A percentile compares a stretch with the other conserved stretches of the same genome.
These are phyloP conservation scores for Candida verbasci DNA, from an alignment of 805 yeast species.

Conservation along the genomic window DNA sequence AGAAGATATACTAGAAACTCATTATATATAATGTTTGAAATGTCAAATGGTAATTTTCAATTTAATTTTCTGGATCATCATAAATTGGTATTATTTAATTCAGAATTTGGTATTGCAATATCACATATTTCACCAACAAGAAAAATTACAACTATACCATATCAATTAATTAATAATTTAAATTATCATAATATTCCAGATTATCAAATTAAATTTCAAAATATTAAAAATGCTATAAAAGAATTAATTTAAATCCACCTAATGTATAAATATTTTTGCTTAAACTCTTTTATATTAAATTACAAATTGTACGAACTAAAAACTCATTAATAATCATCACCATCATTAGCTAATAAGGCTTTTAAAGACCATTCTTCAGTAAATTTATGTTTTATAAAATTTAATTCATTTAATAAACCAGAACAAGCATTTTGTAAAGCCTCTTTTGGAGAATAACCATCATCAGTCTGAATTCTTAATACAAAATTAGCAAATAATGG, in stretches of 20 bases:
- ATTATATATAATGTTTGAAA: conserved; percentile 83
- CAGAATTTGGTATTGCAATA: conserved; percentile 68
- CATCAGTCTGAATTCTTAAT: conserved; percentile 93
- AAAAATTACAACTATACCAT: conserved; percentile 61
- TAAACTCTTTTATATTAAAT: conserved; percentile 1
- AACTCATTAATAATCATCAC: conserved; percentile 14
- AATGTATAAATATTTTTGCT: conserved; percentile 3
- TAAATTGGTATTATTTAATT: conserved; percentile 63
- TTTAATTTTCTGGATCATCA: conserved; percentile 95
- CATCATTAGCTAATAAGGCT: conserved; percentile 51
- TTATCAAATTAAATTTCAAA: conserved; percentile 35
- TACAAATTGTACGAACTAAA: neutral
- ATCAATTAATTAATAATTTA: conserved; percentile 2
- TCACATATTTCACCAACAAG: conserved; percentile 80
- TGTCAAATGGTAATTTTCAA: conserved; percentile 89
- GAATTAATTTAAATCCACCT: conserved; percentile 18
- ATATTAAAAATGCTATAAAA: conserved; percentile 64
- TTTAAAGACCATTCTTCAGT: conserved; percentile 91
- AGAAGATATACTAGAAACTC: conserved; percentile 78
- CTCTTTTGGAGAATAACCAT: conserved; percentile 85
- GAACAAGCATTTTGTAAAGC: conserved; percentile 91
- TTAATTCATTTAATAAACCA: conserved; percentile 73
- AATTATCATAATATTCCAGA: conserved; percentile 37
- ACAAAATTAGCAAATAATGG: conserved; percentile 95
- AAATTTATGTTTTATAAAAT: conserved; percentile 69